Percentiles rank a stretch among this genome's conserved stretches.
These are phyloP conservation scores for Solanum piurae DNA, from an alignment of 257 asterid genomes.

Conservation along the genomic window DNA sequence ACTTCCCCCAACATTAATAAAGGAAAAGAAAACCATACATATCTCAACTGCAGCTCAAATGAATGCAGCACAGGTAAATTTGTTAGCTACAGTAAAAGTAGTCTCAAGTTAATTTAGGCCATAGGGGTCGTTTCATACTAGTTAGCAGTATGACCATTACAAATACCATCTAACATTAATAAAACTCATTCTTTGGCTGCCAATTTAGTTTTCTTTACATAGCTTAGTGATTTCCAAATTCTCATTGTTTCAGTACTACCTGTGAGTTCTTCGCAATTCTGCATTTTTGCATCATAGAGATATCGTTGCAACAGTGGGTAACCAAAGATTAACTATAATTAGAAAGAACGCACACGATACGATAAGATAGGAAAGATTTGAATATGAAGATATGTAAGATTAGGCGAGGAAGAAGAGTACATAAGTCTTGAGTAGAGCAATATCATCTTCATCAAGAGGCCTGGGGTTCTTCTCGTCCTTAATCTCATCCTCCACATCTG, in stretches of 20 bases:
- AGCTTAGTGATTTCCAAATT: background rate
- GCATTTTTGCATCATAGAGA: background rate
- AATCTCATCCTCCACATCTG: conserved; percentile 63
- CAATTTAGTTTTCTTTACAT: background rate
- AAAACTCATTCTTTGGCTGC: background rate
- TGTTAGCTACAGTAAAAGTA: background rate
- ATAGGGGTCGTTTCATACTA: background rate
- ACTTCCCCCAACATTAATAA: background rate
- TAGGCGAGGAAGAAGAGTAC: conserved; percentile 23
- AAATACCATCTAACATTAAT: background rate
- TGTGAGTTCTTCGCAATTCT: background rate
- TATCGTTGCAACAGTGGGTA: background rate
- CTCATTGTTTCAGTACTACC: background rate
- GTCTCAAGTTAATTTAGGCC: background rate
- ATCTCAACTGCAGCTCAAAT: background rate
- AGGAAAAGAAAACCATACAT: background rate
- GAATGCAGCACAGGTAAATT: background rate
- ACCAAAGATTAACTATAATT: background rate
- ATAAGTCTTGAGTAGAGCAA: conserved; percentile 82
- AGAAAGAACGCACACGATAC: background rate
- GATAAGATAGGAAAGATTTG: background rate
- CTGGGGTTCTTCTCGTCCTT: conserved; percentile 88
- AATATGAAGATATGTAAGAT: background rate
- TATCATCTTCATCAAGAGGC: conserved; percentile 88
- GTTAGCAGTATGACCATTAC: background rate